Conservation (phyloP, 1,284 basidiomycete species). For the Cutaneotrichosporon cutaneum region DNA sequence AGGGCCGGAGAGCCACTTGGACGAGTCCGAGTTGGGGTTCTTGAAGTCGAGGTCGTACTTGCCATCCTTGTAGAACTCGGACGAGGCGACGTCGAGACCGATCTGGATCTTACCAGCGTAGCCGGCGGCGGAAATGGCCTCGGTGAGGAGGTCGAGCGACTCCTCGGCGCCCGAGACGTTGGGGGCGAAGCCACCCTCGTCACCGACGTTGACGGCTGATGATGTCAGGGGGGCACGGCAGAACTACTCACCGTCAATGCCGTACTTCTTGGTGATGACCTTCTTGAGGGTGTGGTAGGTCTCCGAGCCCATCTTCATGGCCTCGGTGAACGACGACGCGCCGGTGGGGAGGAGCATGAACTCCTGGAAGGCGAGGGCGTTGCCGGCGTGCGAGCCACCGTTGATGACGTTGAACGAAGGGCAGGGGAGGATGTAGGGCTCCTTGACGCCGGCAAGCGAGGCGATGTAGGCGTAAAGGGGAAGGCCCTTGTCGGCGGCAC, state of each 20-base stretch:
- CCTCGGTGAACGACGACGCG: constrained; percentile 86
- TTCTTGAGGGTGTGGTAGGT: constrained; percentile 99
- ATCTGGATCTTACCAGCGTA: constrained; percentile 99
- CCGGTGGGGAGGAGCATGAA: constrained; percentile 99
- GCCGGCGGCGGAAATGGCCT: constrained; percentile 96
- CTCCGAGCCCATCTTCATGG: constrained; percentile 98
- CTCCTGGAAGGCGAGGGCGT: constrained; percentile 99
- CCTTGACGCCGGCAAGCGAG: constrained; percentile 87
- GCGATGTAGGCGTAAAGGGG: constrained; percentile 97
- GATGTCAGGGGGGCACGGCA: background rate
- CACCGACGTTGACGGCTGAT: constrained; percentile 88
- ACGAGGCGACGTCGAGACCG: constrained; percentile 97
- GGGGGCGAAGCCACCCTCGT: constrained; percentile 99
- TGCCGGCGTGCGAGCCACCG: constrained; percentile 98
- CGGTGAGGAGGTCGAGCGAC: constrained; percentile 90
- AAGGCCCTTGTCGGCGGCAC: constrained; percentile 86
- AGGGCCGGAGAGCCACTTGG: constrained; percentile 81
- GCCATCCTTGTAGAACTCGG: constrained; percentile 99
- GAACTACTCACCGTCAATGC: constrained; percentile 69
- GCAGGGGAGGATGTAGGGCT: constrained; percentile 85
- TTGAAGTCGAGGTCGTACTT: constrained; percentile 98
- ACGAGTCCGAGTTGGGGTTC: constrained; percentile 97
- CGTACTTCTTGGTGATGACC: constrained; percentile 99
- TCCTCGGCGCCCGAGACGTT: constrained; percentile 97
- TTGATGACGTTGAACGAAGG: constrained; percentile 99